Conservation (phyloP, 768 basidiomycete species). For the Lactarius psammicola region DNA sequence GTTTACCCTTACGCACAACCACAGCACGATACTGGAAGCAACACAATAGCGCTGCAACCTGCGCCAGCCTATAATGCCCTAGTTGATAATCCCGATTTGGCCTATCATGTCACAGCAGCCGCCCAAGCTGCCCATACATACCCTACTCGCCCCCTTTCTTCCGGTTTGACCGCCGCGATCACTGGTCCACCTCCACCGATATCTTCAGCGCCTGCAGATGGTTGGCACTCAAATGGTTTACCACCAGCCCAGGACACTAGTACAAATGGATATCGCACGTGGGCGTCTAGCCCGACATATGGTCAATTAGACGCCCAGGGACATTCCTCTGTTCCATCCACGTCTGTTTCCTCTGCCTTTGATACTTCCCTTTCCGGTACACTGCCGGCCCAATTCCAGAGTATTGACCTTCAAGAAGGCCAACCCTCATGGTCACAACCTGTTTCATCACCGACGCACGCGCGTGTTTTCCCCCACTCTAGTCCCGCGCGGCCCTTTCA, state of each 20-base stretch:
- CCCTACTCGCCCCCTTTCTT: constrained; percentile 19
- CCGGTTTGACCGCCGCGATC: constrained; percentile 11
- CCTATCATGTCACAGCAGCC: constrained; percentile 18
- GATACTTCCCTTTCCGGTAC: constrained; percentile 23
- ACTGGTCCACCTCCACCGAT: constrained; percentile 14
- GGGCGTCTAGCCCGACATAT: constrained; percentile 21
- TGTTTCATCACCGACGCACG: constrained; percentile 20
- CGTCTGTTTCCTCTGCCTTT: constrained; percentile 20
- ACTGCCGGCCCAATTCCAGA: constrained; percentile 21
- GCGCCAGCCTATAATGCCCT: constrained; percentile 18
- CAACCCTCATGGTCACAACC: constrained; percentile 26
- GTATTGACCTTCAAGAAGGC: constrained; percentile 23
- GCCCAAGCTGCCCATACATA: constrained; percentile 18
- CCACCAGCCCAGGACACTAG: constrained; percentile 19
- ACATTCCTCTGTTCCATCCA: constrained; percentile 14
- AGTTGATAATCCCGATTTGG: constrained; percentile 14
- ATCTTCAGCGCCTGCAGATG: constrained; percentile 18
- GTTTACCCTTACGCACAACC: constrained; percentile 19
- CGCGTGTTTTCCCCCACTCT: constrained; percentile 20
- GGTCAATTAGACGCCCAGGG: constrained; percentile 21
- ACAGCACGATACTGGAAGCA: constrained; percentile 18
- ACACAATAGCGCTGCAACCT: constrained; percentile 23
- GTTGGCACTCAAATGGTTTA: constrained; percentile 19
- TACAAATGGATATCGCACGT: constrained; percentile 26
- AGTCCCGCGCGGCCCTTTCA: constrained; percentile 11